Conservation (phyloP, 2,329 filamentous ascomycete genomes). For the Ceratocystis harringtonii region DNA sequence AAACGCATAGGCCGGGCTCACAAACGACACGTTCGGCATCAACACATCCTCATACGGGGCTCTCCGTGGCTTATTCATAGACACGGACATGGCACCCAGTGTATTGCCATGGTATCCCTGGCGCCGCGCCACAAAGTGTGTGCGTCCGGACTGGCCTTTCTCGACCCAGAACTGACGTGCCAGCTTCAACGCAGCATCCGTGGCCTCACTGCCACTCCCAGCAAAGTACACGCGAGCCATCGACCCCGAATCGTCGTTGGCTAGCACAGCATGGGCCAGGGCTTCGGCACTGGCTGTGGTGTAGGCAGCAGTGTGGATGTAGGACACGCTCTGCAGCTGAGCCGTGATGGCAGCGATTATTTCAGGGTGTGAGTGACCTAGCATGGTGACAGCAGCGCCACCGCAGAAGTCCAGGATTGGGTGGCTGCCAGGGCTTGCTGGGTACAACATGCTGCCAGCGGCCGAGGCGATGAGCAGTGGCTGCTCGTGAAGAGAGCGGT, state of each 20-base stretch:
- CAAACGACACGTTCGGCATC: slow-evolving; percentile 13
- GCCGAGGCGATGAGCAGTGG: slow-evolving; percentile 1
- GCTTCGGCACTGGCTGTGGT: slow-evolving; percentile 22
- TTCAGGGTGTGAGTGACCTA: slow-evolving; percentile 44
- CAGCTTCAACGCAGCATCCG: slow-evolving; percentile 34
- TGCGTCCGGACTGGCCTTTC: slow-evolving; percentile 23
- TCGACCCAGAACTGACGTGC: slow-evolving; percentile 35
- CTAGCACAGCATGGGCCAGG: slow-evolving; percentile 22
- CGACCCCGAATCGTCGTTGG: slow-evolving; percentile 18
- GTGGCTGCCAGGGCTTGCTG: neutral
- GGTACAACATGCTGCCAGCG: neutral
- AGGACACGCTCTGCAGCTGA: slow-evolving; percentile 33
- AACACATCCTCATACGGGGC: slow-evolving; percentile 23
- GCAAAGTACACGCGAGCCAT: slow-evolving; percentile 19
- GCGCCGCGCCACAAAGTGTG: slow-evolving; percentile 30
- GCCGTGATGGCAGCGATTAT: slow-evolving; percentile 39
- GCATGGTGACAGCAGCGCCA: slow-evolving; percentile 49
- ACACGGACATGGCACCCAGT: slow-evolving; percentile 31
- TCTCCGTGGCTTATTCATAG: slow-evolving; percentile 22
- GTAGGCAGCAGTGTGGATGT: slow-evolving; percentile 22
- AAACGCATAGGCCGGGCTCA: slow-evolving; percentile 11
- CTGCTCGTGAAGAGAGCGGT: neutral
- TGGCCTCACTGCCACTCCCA: slow-evolving; percentile 24
- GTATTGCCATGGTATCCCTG: slow-evolving; percentile 38
- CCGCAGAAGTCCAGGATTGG: slow-evolving; percentile 51